Evolutionary conservation across 2,329 filamentous ascomycete species (phyloP).

Genomic region (Colletotrichum sp.): DNA sequence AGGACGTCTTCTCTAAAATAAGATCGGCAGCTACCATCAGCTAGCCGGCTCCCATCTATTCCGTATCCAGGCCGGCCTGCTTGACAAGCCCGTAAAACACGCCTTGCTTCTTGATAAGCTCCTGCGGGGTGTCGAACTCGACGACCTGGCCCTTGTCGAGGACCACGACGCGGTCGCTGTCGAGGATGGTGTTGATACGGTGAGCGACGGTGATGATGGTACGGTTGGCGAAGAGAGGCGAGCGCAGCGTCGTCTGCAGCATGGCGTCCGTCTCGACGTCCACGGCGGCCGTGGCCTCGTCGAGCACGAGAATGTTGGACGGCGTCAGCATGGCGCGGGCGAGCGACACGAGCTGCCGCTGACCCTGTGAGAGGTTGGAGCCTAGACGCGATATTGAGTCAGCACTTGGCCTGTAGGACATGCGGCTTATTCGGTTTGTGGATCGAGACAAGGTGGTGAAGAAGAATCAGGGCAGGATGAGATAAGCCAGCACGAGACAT

Average conservation of each 20-base stretch:
- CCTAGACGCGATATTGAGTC: conserved; percentile 53
- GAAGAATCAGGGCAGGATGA: conserved; percentile 17
- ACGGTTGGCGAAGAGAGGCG: conserved; percentile 78
- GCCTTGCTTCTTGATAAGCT: conserved; percentile 76
- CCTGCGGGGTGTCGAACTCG: conserved; percentile 88
- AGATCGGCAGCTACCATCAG: background rate
- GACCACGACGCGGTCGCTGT: conserved; percentile 88
- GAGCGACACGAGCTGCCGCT: conserved; percentile 91
- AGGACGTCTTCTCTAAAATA: background rate
- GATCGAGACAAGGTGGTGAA: background rate
- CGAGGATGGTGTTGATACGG: conserved; percentile 95
- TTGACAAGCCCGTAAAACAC: conserved; percentile 90
- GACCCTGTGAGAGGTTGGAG: conserved; percentile 93
- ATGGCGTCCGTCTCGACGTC: conserved; percentile 72
- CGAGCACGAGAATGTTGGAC: conserved; percentile 94
- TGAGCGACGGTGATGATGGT: conserved; percentile 99
- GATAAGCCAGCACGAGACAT: conserved; percentile 32
- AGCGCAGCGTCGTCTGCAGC: conserved; percentile 67
- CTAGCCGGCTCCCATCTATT: conserved; percentile 21
- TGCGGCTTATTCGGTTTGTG: background rate
- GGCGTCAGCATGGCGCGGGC: conserved; percentile 93
- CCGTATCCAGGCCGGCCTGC: conserved; percentile 77
- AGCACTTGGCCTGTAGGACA: conserved; percentile 23
- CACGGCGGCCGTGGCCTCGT: conserved; percentile 88
- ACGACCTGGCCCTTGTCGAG: conserved; percentile 88